These are phyloP conservation scores for Juncus inflexus DNA, from an alignment of 176 grass and related monocot genomes.

Conservation along the genomic window DNA sequence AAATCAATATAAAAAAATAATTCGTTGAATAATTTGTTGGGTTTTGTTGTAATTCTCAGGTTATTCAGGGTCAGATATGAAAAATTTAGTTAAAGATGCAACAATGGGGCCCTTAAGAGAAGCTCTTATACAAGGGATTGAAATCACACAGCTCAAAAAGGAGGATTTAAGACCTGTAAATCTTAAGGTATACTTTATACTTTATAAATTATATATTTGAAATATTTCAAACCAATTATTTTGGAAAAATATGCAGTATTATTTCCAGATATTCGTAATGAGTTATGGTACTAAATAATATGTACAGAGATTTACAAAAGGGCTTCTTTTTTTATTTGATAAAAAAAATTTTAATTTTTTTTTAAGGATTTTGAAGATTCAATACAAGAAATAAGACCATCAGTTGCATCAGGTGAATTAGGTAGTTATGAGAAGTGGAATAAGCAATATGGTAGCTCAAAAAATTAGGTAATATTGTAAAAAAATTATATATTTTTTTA, in stretches of 20 bases:
- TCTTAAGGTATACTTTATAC: conserved; percentile 44
- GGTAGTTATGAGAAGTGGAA: conserved; percentile 88
- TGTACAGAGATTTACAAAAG: neutral
- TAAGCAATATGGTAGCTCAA: conserved; percentile 84
- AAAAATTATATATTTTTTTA: neutral
- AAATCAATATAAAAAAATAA: neutral
- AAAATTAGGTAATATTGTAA: conserved; percentile 30
- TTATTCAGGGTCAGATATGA: conserved; percentile 99
- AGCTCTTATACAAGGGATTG: conserved; percentile 57
- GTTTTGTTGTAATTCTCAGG: conserved; percentile 41
- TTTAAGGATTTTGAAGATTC: conserved; percentile 87
- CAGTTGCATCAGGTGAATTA: conserved; percentile 73
- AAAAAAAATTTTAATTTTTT: conserved; percentile 20
- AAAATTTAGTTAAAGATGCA: conserved; percentile 97
- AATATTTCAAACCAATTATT: too few species aligned
- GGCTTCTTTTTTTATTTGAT: conserved; percentile 6
- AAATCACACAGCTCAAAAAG: conserved; percentile 70
- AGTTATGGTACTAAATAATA: too few species aligned
- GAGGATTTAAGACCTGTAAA: conserved; percentile 76
- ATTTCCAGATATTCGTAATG: too few species aligned
- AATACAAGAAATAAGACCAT: conserved; percentile 86
- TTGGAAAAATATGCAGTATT: too few species aligned
- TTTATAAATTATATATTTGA: too few species aligned
- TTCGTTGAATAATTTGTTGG: neutral
- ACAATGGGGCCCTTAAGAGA: conserved; percentile 94